phyloP scores from a whole-genome alignment of 139 green algal genomes.

The Mesotaenium endlicherianum region DNA sequence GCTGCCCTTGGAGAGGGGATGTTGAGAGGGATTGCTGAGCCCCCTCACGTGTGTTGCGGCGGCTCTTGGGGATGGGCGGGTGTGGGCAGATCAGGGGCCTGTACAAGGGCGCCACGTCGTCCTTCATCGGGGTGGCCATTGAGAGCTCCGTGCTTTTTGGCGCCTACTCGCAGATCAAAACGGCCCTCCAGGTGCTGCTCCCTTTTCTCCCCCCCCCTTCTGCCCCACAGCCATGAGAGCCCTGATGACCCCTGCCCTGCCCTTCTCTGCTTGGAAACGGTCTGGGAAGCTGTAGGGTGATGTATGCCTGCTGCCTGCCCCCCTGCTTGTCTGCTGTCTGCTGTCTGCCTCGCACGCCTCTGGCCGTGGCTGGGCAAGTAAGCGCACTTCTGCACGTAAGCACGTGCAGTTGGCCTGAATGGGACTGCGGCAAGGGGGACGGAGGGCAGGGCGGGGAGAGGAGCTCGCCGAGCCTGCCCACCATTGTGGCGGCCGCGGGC shows the following conservation, averaged over 20 bases:
- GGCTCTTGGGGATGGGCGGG: neutral
- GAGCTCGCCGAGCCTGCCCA: neutral
- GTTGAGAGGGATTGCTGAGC: neutral
- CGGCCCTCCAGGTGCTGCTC: constrained; percentile 36
- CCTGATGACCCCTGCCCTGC: neutral
- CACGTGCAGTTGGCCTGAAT: too few species aligned
- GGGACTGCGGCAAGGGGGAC: too few species aligned
- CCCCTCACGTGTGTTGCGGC: neutral
- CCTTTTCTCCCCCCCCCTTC: neutral
- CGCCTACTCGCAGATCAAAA: constrained; percentile 45
- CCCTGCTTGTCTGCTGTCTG: neutral
- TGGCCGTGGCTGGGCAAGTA: too few species aligned
- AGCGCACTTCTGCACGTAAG: too few species aligned
- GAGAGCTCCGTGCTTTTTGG: constrained; percentile 49
- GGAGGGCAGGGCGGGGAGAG: constrained; percentile 32
- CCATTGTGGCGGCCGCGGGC: constrained; percentile 11
- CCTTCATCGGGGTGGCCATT: constrained; percentile 39
- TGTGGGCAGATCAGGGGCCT: constrained; percentile 45
- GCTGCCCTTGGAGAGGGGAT: neutral
- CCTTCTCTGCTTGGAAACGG: too few species aligned
- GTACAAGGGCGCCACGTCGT: constrained; percentile 51
- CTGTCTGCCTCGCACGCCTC: too few species aligned
- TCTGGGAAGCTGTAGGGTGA: too few species aligned
- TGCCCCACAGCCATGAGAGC: neutral
- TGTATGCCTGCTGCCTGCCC: too few species aligned